Conservation (phyloP, 192 early-diverging fungal species). For the Geosiphon pyriformis region DNA sequence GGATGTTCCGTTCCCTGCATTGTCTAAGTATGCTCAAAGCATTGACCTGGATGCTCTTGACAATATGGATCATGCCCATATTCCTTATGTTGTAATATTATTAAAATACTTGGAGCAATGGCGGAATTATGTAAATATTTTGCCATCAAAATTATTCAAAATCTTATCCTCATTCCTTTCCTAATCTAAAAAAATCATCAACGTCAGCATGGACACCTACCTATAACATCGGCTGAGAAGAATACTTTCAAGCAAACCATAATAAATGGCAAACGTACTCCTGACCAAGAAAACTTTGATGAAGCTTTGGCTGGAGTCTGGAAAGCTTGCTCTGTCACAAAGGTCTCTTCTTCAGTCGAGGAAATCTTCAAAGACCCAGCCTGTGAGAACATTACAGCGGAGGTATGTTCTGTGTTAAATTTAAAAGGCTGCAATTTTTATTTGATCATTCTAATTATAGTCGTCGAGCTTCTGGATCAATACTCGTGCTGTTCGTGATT, state of each 20-base stretch:
- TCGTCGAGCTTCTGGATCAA: slow-evolving; percentile 84
- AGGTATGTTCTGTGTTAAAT: slow-evolving; percentile 44
- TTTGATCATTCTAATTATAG: too few relatives aligned
- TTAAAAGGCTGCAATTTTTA: too few relatives aligned
- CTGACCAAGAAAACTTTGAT: slow-evolving; percentile 84
- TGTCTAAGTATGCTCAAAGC: slow-evolving; percentile 52
- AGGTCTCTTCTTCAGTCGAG: slow-evolving; percentile 43
- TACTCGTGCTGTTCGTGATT: slow-evolving; percentile 69
- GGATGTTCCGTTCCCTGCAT: slow-evolving; percentile 71
- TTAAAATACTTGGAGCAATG: slow-evolving; percentile 70
- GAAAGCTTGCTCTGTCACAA: slow-evolving; percentile 54
- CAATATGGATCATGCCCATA: slow-evolving; percentile 66
- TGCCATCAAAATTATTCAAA: too few relatives aligned
- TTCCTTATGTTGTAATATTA: slow-evolving; percentile 82
- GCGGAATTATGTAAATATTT: slow-evolving; percentile 55
- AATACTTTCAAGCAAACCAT: slow-evolving; percentile 64
- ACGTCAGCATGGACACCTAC: slow-evolving; percentile 58
- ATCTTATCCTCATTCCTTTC: too few relatives aligned
- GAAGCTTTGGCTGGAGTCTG: slow-evolving; percentile 71
- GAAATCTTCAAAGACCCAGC: slow-evolving; percentile 51
- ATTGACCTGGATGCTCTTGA: slow-evolving; percentile 68
- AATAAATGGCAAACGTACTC: slow-evolving; percentile 44
- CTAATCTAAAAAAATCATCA: too few relatives aligned
- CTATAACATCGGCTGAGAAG: slow-evolving; percentile 53
- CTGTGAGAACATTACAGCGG: slow-evolving; percentile 43